Conservation (phyloP, 139 green algal species). For the Marvania coccoides region DNA sequence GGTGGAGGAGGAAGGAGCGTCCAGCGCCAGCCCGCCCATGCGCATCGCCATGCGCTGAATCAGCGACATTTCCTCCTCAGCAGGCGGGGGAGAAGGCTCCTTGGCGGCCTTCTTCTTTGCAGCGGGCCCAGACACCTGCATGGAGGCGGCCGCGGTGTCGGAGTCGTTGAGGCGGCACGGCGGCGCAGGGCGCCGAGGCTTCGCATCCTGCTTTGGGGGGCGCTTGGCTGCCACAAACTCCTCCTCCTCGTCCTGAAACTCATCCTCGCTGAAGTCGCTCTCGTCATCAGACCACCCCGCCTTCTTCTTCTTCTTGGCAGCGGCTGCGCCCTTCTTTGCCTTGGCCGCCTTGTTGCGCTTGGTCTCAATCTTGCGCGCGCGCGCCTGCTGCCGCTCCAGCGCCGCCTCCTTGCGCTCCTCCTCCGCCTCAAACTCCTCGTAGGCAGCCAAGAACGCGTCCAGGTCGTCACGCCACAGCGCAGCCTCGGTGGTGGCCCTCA, state of each 20-base stretch:
- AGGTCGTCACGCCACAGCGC: conserved; percentile 82
- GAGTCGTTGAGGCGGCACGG: not conserved
- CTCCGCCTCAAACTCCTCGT: conserved; percentile 26
- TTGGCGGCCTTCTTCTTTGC: conserved; percentile 12
- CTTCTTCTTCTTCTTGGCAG: conserved; percentile 28
- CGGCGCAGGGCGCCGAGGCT: conserved; percentile 2
- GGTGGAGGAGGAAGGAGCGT: not conserved
- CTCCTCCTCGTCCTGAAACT: conserved; percentile 7
- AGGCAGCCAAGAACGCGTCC: conserved; percentile 56
- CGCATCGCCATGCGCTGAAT: conserved; percentile 37
- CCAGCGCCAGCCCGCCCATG: conserved; percentile 21
- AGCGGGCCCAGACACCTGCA: not conserved
- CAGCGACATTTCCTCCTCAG: conserved; percentile 27
- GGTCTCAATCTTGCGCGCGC: not conserved
- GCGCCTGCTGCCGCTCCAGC: conserved; percentile 20
- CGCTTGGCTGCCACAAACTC: conserved; percentile 9
- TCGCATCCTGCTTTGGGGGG: not conserved
- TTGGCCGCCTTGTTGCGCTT: conserved; percentile 13
- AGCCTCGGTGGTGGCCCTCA: conserved; percentile 49
- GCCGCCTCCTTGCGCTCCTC: conserved; percentile 1
- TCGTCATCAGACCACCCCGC: conserved; percentile 32
- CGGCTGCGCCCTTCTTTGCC: conserved; percentile 24
- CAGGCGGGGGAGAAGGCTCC: conserved; percentile 12
- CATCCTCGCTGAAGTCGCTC: not conserved
- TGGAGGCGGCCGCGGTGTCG: not conserved